Evolutionary conservation across 495 filamentous ascomycete genomes (phyloP).

Genomic region (Hypoxylon cercidicola): DNA sequence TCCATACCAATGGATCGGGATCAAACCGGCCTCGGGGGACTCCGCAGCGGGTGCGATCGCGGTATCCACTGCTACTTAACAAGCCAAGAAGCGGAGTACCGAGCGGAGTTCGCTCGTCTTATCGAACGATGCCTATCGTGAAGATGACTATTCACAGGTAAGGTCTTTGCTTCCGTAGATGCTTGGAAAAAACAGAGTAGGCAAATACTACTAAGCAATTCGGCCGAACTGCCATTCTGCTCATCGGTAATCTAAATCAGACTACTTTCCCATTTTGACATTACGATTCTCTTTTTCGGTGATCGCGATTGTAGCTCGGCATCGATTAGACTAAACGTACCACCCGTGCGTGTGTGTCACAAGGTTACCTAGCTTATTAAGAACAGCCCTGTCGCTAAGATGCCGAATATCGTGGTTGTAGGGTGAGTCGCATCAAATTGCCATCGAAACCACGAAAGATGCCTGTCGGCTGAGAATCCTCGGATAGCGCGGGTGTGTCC

Average conservation of each 20-base stretch:
- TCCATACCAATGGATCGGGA: conserved; percentile 13
- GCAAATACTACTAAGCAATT: too few relatives aligned
- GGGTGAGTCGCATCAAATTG: conserved; percentile 60
- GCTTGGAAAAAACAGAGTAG: not conserved
- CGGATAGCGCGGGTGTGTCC: conserved; percentile 82
- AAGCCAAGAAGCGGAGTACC: conserved; percentile 30
- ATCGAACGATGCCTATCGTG: conserved; percentile 29
- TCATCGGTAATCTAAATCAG: too few relatives aligned
- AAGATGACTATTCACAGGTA: not conserved
- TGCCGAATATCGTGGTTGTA: conserved; percentile 70
- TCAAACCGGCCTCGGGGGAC: conserved; percentile 34
- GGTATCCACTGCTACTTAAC: conserved; percentile 1
- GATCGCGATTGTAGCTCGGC: too few relatives aligned
- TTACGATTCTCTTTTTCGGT: too few relatives aligned
- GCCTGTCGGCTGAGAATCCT: conserved; percentile 19
- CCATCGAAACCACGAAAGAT: not conserved
- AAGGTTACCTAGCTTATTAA: not conserved
- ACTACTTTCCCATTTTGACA: too few relatives aligned
- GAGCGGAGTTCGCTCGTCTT: conserved; percentile 24
- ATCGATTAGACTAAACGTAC: not conserved
- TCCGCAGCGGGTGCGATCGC: conserved; percentile 31
- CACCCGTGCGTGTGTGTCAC: not conserved
- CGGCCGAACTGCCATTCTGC: too few relatives aligned
- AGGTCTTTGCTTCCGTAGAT: not conserved
- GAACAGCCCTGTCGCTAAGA: conserved; percentile 1